Evolutionary conservation across 1,139 yeast species (phyloP), one percentile per base, ranked within the genome.

Genomic region (Geotrichum siamense): DNA sequence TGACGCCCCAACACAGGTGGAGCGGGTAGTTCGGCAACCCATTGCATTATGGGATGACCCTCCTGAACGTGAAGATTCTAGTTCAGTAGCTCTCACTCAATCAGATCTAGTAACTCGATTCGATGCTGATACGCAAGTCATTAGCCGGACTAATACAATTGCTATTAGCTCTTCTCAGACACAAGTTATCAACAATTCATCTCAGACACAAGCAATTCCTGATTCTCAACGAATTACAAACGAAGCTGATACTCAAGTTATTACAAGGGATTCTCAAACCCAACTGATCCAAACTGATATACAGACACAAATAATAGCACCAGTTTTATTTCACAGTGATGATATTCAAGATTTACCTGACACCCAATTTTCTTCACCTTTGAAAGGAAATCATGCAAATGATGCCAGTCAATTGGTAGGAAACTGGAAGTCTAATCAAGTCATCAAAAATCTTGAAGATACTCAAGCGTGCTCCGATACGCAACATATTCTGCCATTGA

Each of bases 1-100:
- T 29, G 48, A 51, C 38, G 27, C 52, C 32, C 44, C 51, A 5
- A 48, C 51, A 3, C 51, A 43, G 19, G 38, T 44, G 6, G 9
- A 19, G 6, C 15, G 15, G 5, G 21, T 30, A 5, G n/a, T 21
- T 15, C 19, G 34, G 17, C 33, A 20, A 13, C 23, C 29, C 3
- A 27, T 36, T 4, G 39, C 16, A 5, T 19, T 36, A n/a, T 36
- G 32, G 16, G 25, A 29, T 17, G 39, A 27, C 9, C 32, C 25
- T 12, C 20, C 19, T 17, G 39, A n/a, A n/a, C n/a, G n/a, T n/a
- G n/a, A n/a, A n/a, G n/a, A n/a, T n/a, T n/a, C n/a, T n/a, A n/a
- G n/a, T n/a, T n/a, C n/a, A n/a, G 10, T 23, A 23, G 26, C 6
- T 6, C 26, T 10, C 26, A 23, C 26, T 23, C 26, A 23, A 23